Percentiles rank a stretch among this genome's conserved stretches.
Evolutionary conservation across 306 rosid species (phyloP).

Genomic region (Quercus suber): DNA sequence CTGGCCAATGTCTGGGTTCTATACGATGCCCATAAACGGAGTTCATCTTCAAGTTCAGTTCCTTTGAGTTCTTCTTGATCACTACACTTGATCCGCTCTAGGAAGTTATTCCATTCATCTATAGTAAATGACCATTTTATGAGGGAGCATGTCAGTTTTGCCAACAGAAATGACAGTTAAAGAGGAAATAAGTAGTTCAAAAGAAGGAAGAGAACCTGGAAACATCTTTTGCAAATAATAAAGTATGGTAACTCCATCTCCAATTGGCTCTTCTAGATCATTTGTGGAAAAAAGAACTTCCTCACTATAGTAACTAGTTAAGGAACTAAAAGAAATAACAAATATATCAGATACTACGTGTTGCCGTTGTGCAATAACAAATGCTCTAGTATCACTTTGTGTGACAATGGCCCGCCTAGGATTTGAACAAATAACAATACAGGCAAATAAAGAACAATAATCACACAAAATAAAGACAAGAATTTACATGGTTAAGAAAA

Average conservation of each 20-base stretch:
- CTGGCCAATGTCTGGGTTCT: conserved; percentile 34
- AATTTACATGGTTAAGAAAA: too few species aligned
- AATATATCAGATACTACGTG: not conserved
- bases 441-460: too few species aligned
- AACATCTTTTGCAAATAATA: conserved; percentile 89
- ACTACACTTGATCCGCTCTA: conserved; percentile 46
- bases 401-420: too few species aligned
- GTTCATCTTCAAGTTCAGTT: conserved; percentile 60
- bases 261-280: conserved; percentile 53
- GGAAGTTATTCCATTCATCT: conserved; percentile 95
- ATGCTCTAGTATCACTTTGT: too few species aligned
- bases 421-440: too few species aligned
- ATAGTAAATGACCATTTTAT: conserved; percentile 25
- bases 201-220: conserved; percentile 57
- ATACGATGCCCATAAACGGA: conserved; percentile 90
- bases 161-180: not conserved
- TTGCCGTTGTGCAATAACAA: too few species aligned
- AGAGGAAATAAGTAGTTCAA: conserved; percentile 9
- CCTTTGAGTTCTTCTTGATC: conserved; percentile 51
- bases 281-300: conserved; percentile 73
- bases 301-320: conserved; percentile 75
- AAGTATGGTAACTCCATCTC: conserved; percentile 91
- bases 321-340: conserved; percentile 45
- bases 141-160: conserved; percentile 15
- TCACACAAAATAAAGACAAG: too few species aligned